Percentiles rank a stretch among this genome's conserved stretches.
These are phyloP conservation scores for Chlorella sp. DNA, from an alignment of 139 green algal species.

Conservation along the genomic window DNA sequence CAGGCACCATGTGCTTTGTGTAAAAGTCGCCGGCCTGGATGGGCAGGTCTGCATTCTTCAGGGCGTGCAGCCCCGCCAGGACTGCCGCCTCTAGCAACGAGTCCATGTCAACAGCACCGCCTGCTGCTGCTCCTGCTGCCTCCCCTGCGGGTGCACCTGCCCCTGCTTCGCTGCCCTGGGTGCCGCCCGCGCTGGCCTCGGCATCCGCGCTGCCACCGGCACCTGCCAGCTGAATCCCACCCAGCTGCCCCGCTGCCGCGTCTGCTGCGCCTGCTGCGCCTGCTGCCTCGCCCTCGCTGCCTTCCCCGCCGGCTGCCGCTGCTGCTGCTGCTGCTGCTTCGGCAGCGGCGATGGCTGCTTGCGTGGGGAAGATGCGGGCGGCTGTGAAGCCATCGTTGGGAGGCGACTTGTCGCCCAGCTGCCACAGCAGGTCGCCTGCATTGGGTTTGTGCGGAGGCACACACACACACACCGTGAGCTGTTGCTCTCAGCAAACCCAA, in stretches of 20 bases:
- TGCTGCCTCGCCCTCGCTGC: background rate
- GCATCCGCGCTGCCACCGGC: background rate
- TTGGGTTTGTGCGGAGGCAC: no score
- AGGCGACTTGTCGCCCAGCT: slow-evolving; percentile 28
- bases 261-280: background rate
- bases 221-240: background rate
- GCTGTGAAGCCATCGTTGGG: slow-evolving; percentile 49
- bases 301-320: background rate
- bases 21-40: slow-evolving; percentile 47
- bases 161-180: background rate
- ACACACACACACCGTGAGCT: no score
- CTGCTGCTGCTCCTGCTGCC: background rate
- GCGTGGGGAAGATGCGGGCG: background rate
- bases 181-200: background rate
- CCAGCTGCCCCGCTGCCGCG: background rate
- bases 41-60: slow-evolving; percentile 33
- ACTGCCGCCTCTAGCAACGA: slow-evolving; percentile 30
- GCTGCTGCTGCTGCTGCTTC: background rate
- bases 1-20: slow-evolving; percentile 44
- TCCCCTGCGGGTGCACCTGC: background rate
- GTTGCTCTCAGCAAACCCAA: no score
- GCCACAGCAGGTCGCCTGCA: slow-evolving; percentile 45
- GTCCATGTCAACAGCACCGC: slow-evolving; percentile 23
- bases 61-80: slow-evolving; percentile 31
- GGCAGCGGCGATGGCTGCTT: background rate